Base-by-base conservation (phyloP, 148 eudicot genomes). In the Euryodendron excelsum region DNA sequence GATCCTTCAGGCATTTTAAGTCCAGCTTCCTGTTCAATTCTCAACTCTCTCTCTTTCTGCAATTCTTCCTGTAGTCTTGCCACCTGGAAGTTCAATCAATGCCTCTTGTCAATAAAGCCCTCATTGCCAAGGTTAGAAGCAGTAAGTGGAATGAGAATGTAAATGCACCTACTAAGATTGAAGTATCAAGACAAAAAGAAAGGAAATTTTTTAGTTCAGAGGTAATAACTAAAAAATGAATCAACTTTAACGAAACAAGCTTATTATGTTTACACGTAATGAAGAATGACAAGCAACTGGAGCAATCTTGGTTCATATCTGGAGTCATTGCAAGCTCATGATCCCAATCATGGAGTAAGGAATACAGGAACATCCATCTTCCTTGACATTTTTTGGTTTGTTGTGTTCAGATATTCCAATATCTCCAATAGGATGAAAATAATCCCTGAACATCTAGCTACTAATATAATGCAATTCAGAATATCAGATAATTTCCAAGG, bases 21-120 rank as follows among this genome's bases (percentile, higher is more conserved):
- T 65, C 86, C 93, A 52, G 85, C 88, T 88, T 93, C 96, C 77
- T 93, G 84, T 60, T 80, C 85, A 65, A 76, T 78, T 34, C 88
- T 85, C 77, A 96, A 70, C 2, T 96, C 91, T 84, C 85, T 93
- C 87, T 96, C 97, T 83, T 85, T 91, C 64, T 86, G 83, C 81
- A 92, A 82, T 80, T 92, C 89, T 75, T 90, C 92, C 72, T 85
- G 85, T 70, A 96, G 85, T 79, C 88, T 87, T 71, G 83, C 84
- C 82, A 93, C 97, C 99, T 96, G 87, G 64, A 72, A 71, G 78
- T n/a, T 37, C 11, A 62, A 47, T 34, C 56, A 62, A 64, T 31
- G 30, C 31, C 28, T 58, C 28, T 18, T 23, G 31, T 68, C 66
- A 45, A 17, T 56, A 67, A 67, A 53, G 13, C 37, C 69, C 66